A percentile compares a stretch with the other conserved stretches of the same genome.
These are phyloP conservation scores for Rhynchosporium graminicola DNA, from an alignment of 2,329 filamentous ascomycete species.

Conservation along the genomic window DNA sequence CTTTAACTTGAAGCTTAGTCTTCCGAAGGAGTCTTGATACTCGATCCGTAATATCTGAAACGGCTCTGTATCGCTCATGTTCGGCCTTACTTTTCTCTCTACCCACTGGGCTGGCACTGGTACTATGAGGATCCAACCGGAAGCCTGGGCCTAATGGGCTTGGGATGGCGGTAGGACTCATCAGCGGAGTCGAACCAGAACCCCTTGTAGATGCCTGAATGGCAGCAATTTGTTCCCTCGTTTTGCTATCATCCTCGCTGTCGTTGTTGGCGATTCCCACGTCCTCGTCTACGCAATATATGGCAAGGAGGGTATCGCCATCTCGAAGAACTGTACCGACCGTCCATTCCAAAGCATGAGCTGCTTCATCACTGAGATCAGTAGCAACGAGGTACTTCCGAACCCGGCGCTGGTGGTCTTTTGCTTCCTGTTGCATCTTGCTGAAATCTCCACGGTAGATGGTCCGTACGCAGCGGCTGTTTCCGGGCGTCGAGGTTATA, in stretches of 20 bases:
- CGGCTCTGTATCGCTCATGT: slow-evolving; percentile 76
- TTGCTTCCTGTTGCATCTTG: slow-evolving; percentile 73
- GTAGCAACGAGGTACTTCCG: slow-evolving; percentile 95
- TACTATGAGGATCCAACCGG: slow-evolving; percentile 31
- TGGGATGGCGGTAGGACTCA: slow-evolving; percentile 25
- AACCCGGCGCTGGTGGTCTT: slow-evolving; percentile 75
- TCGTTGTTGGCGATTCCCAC: slow-evolving; percentile 52
- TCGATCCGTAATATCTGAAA: slow-evolving; percentile 80
- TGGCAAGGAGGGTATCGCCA: slow-evolving; percentile 88
- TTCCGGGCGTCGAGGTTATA: slow-evolving; percentile 72
- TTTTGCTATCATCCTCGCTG: slow-evolving; percentile 64
- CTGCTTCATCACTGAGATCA: slow-evolving; percentile 90
- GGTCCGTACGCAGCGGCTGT: slow-evolving; percentile 82
- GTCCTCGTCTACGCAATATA: slow-evolving; percentile 94
- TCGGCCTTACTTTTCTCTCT: slow-evolving; percentile 63
- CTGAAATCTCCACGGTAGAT: slow-evolving; percentile 86
- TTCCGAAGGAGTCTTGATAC: slow-evolving; percentile 86
- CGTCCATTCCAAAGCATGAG: slow-evolving; percentile 95
- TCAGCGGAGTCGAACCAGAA: slow-evolving; percentile 34
- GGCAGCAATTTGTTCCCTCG: slow-evolving; percentile 75
- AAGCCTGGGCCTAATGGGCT: slow-evolving; percentile 31
- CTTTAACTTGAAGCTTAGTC: slow-evolving; percentile 87
- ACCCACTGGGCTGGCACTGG: slow-evolving; percentile 38
- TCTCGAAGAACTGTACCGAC: slow-evolving; percentile 93
- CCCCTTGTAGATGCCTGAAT: slow-evolving; percentile 56